Evolutionary conservation across 129 eudicot species (phyloP).

Genomic region (Chrysanthemum makinoi): DNA sequence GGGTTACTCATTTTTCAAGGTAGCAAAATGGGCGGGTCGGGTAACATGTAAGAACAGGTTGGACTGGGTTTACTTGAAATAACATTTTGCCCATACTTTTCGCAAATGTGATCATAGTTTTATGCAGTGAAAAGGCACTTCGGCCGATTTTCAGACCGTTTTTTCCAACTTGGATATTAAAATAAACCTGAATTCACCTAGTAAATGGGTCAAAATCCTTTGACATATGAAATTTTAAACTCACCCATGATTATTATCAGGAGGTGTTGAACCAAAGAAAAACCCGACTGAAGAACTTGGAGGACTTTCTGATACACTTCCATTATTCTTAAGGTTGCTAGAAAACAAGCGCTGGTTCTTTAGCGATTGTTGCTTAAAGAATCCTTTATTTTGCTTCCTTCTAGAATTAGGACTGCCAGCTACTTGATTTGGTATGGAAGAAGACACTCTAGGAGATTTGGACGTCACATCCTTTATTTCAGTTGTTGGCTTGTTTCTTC

Average conservation of each 20-base stretch:
- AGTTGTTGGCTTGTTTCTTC: conserved; percentile 37
- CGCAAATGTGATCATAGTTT: not conserved
- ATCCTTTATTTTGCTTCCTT: conserved; percentile 69
- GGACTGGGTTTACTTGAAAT: not conserved
- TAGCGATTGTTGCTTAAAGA: conserved; percentile 46
- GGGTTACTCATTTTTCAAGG: not conserved
- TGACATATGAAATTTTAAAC: conserved; percentile 22
- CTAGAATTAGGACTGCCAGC: conserved; percentile 46
- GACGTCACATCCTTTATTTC: conserved; percentile 51
- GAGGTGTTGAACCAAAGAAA: conserved; percentile 97
- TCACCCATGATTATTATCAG: conserved; percentile 74
- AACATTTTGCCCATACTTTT: not conserved
- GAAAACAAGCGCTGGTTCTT: conserved; percentile 65
- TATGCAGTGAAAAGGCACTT: not conserved
- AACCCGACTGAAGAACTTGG: conserved; percentile 89
- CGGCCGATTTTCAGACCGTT: not conserved
- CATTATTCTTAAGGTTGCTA: conserved; percentile 52
- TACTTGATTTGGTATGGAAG: conserved; percentile 37
- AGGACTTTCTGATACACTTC: conserved; percentile 80
- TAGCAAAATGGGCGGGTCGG: not conserved
- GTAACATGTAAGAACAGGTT: not conserved
- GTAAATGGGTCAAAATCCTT: not conserved
- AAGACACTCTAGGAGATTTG: conserved; percentile 38
- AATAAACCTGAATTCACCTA: not conserved
- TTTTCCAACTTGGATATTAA: no score